Evolutionary conservation across 208 protist species (phyloP), one percentile per base, ranked within the genome.

Genomic region (Acanthamoeba lenticulata): DNA sequence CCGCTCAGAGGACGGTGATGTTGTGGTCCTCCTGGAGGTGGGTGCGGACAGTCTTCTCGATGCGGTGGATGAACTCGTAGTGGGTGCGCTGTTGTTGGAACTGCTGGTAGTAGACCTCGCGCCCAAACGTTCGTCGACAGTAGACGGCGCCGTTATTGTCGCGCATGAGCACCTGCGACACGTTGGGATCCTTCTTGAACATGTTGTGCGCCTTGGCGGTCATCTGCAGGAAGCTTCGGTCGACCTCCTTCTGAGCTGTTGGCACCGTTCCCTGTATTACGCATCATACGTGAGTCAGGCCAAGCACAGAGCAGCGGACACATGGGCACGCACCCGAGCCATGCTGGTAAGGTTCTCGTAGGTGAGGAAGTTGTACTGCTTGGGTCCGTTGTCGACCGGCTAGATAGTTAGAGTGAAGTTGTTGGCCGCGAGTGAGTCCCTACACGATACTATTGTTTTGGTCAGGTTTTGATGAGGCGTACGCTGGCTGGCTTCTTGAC

Each of bases 51-150:
- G 77, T 86, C 77, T 86, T 86, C 24, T 86, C 77, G 27, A 86
- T 86, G 77, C 77, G 77, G 45, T 86, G 38, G 42, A 86, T 86
- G 77, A 86, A 86, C 77, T 86, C 77, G 42, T 86, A 86, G 77
- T 86, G 77, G 11, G 38, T 86, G 3, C 32, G 19, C 38, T 57
- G 77, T 11, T 86, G 38, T 17, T 86, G 77, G 77, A 86, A 86
- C 42, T 86, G 77, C 27, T 86, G 77, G 38, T 55, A 86, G 42
- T 86, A 86, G 34, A 86, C 32, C 45, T 86, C 40, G 11, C 42
- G 2, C 32, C 77, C 77, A 5, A 45, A 55, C 6, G 34, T 44
- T 29, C 77, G 11, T 34, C 77, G 77, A n/a, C 77, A 86, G 45
- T 57, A 86, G 17, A 86, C 77, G 19, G 42, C 38, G 11, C 77